A percentile compares a stretch with the other conserved stretches of the same genome.
These are phyloP conservation scores for Vanderwaltozyma polyspora DNA, from an alignment of 805 yeast species.

Conservation along the genomic window DNA sequence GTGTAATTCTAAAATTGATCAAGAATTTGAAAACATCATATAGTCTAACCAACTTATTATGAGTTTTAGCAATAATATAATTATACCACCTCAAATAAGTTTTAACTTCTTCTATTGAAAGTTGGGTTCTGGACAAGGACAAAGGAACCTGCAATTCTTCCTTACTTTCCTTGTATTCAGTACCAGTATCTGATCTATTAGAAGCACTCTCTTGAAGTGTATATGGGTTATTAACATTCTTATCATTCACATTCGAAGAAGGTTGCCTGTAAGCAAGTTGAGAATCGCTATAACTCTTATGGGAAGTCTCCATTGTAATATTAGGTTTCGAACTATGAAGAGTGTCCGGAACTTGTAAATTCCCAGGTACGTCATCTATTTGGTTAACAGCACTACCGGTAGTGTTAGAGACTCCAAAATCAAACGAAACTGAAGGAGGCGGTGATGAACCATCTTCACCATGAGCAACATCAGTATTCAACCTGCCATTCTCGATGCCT, in stretches of 20 bases:
- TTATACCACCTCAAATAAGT: conserved; percentile 92
- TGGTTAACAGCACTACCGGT: too few relatives aligned
- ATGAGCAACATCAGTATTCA: conserved; percentile 13
- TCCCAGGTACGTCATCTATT: conserved; percentile 1
- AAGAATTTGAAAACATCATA: conserved; percentile 73
- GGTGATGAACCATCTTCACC: conserved; percentile 14
- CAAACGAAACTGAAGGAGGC: conserved; percentile 46
- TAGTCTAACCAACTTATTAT: conserved; percentile 52
- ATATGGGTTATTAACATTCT: conserved; percentile 1
- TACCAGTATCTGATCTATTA: neutral
- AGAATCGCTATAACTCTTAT: conserved; percentile 5
- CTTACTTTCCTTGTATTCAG: conserved; percentile 16
- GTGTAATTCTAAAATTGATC: conserved; percentile 57
- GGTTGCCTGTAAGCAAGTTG: neutral
- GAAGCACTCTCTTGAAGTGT: neutral
- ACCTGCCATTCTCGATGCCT: conserved; percentile 25
- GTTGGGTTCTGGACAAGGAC: conserved; percentile 52
- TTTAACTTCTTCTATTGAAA: conserved; percentile 66
- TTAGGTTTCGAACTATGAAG: neutral
- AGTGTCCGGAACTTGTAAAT: too few relatives aligned
- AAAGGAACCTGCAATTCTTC: conserved; percentile 43
- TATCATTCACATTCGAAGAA: neutral
- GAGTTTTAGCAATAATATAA: conserved; percentile 63
- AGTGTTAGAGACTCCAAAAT: conserved; percentile 22
- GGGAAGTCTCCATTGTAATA: neutral